Evolutionary conservation across 1,284 basidiomycete species (phyloP).

Genomic region (Cryptococcus sp.): DNA sequence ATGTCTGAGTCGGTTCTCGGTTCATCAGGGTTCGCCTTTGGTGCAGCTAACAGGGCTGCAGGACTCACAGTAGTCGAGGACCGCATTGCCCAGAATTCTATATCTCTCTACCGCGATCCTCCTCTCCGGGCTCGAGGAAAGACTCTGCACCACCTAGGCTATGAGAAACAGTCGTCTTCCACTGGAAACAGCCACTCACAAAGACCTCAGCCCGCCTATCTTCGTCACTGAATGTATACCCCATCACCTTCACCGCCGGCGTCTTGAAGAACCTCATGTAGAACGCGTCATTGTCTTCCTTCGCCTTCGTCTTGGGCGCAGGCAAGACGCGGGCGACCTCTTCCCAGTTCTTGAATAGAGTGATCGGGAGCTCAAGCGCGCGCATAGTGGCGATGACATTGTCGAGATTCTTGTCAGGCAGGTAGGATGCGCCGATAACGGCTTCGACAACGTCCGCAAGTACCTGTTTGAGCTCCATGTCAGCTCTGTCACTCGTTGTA

Average conservation of each 20-base stretch:
- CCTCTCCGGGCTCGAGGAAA: neutral
- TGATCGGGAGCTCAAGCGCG: slow-evolving; percentile 19
- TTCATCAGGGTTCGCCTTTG: neutral
- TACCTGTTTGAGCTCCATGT: slow-evolving; percentile 18
- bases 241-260: slow-evolving; percentile 15
- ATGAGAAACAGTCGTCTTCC: neutral
- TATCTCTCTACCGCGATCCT: slow-evolving; percentile 19
- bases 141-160: neutral
- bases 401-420: slow-evolving; percentile 23
- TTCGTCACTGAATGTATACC: slow-evolving; percentile 28
- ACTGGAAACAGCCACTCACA: slow-evolving; percentile 13
- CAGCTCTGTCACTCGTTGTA: neutral
- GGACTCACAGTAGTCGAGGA: slow-evolving; percentile 30
- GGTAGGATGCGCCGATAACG: slow-evolving; percentile 37
- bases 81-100: slow-evolving; percentile 31
- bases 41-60: neutral
- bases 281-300: neutral
- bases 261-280: slow-evolving; percentile 15
- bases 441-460: slow-evolving; percentile 43
- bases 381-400: slow-evolving; percentile 26
- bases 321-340: slow-evolving; percentile 11
- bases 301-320: neutral
- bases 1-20: slow-evolving; percentile 16
- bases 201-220: slow-evolving; percentile 11
- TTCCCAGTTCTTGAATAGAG: slow-evolving; percentile 17